Evolutionary conservation across 2,329 filamentous ascomycete species (phyloP).

Genomic region (Diaporthe sp.): DNA sequence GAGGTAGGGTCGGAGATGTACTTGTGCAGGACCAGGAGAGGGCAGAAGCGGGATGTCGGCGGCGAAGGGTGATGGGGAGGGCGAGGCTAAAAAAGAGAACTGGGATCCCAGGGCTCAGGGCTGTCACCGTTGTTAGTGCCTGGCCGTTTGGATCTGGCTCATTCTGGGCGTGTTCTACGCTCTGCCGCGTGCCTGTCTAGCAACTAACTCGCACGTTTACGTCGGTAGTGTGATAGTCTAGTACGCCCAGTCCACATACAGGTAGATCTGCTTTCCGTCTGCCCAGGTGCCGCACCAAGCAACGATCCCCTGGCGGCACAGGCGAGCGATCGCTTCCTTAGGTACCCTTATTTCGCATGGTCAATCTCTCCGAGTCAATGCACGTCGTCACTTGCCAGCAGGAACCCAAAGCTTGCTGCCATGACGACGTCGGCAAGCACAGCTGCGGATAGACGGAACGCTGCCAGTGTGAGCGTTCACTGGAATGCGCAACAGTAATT

Average conservation of each 20-base stretch:
- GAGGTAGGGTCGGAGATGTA: not conserved
- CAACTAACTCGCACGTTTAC: not conserved
- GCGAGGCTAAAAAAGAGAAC: conserved; percentile 29
- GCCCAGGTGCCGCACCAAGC: conserved; percentile 21
- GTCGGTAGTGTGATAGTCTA: not conserved
- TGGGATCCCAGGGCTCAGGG: conserved; percentile 28
- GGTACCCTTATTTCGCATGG: conserved; percentile 22
- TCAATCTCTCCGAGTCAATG: conserved; percentile 32
- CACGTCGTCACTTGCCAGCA: conserved; percentile 27
- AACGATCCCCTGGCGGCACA: conserved; percentile 30
- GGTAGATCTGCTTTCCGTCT: conserved; percentile 28
- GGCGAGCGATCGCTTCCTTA: conserved; percentile 11
- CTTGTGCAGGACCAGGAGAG: conserved; percentile 1
- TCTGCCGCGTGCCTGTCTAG: conserved; percentile 26
- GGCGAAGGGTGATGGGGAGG: conserved; percentile 13
- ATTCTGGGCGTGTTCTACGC: conserved; percentile 1
- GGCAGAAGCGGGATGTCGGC: conserved; percentile 21
- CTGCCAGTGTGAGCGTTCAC: not conserved
- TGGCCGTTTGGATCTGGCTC: conserved; percentile 27
- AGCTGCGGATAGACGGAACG: not conserved
- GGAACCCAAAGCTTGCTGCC: conserved; percentile 9
- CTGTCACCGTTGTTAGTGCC: conserved; percentile 28
- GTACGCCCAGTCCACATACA: conserved; percentile 22
- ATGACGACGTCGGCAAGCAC: conserved; percentile 13
- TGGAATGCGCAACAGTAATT: not conserved